A percentile compares a stretch with the other conserved stretches of the same genome.
phyloP scores from a whole-genome alignment of 495 filamentous ascomycete species.

The Neurospora terricola region DNA sequence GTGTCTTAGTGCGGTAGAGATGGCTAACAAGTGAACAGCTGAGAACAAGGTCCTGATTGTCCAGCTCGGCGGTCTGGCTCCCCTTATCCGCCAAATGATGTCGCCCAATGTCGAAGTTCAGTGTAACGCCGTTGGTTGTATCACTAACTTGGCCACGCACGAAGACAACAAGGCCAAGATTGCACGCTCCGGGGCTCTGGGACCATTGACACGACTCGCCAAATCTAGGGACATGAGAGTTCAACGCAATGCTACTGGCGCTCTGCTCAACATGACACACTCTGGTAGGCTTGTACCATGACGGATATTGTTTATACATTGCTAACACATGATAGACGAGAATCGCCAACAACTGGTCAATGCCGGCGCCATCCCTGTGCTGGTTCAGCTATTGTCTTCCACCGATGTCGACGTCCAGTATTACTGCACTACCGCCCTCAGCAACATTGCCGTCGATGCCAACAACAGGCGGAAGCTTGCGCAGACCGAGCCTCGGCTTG shows the following conservation, averaged over 20 bases:
- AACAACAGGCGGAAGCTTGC: conserved; percentile 84
- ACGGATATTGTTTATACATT: not conserved
- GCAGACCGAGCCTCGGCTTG: conserved; percentile 76
- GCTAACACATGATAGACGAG: conserved; percentile 56
- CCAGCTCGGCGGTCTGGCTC: conserved; percentile 75
- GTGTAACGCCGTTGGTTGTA: conserved; percentile 97
- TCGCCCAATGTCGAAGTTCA: conserved; percentile 98
- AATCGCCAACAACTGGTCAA: conserved; percentile 96
- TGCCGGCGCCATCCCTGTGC: conserved; percentile 89
- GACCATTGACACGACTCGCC: conserved; percentile 79
- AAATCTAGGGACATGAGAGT: conserved; percentile 99
- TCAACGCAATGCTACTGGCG: conserved; percentile 93
- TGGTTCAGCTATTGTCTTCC: conserved; percentile 87
- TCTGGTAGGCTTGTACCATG: conserved; percentile 56
- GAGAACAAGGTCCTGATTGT: conserved; percentile 98
- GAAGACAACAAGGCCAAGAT: conserved; percentile 99
- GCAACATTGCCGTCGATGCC: conserved; percentile 94
- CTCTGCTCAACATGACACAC: conserved; percentile 97
- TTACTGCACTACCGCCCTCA: conserved; percentile 96
- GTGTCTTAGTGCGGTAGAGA: not conserved
- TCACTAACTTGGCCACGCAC: conserved; percentile 94
- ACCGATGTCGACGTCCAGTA: conserved; percentile 96
- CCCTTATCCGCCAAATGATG: conserved; percentile 96
- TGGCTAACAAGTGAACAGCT: conserved; percentile 51
- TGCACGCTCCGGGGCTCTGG: conserved; percentile 84